A percentile compares a stretch with the other conserved stretches of the same genome.
Conservation (phyloP, 163 green algal species). For the Scenedesmus sp. region DNA sequence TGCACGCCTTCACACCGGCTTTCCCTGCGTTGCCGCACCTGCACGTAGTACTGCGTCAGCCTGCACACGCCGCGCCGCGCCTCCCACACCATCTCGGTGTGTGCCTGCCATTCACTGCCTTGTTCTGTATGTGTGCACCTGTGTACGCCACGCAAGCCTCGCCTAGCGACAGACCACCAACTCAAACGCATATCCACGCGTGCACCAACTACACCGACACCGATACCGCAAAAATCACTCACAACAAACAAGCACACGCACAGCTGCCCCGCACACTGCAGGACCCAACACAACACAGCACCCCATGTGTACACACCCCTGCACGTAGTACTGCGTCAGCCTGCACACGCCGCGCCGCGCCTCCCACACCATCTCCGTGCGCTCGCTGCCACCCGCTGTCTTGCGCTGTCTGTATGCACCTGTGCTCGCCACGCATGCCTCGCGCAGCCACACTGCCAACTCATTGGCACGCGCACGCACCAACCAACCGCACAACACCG, state of each 20-base stretch:
- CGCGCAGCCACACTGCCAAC: no score
- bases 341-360: conserved; percentile 38
- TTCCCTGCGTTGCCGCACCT: conserved; percentile 46
- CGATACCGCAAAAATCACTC: not conserved
- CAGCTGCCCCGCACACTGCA: not conserved
- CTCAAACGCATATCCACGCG: no score
- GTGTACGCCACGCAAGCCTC: no score
- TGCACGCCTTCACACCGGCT: no score
- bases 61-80: conserved; percentile 39
- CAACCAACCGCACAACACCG: no score
- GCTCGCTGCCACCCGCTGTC: conserved; percentile 41
- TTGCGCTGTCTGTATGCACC: no score
- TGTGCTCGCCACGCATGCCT: no score
- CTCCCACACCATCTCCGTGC: conserved; percentile 45
- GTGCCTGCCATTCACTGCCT: conserved; percentile 17
- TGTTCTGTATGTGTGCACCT: no score
- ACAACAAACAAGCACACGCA: not conserved
- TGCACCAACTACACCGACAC: no score
- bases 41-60: conserved; percentile 46
- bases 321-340: conserved; percentile 46
- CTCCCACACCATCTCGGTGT: conserved; percentile 44
- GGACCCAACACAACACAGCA: no score
- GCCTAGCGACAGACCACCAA: no score
- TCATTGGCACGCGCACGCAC: no score
- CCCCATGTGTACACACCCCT: conserved; percentile 52